Percentiles rank a stretch among this genome's conserved stretches.
Conservation (phyloP, 768 basidiomycete species). For the Phaeotremella skinneri region DNA sequence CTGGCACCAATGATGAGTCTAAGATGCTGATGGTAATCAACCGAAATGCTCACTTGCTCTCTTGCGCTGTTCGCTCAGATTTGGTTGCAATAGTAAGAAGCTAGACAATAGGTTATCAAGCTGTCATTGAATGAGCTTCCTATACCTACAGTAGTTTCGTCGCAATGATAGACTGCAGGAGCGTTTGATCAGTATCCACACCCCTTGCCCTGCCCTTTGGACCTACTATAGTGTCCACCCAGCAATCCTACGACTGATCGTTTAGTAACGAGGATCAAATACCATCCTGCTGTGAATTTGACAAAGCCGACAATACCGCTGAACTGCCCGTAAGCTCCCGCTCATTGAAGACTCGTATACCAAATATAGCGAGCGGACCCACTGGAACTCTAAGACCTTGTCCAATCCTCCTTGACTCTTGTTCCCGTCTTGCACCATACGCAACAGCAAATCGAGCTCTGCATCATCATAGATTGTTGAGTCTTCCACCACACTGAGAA, state of each 20-base stretch:
- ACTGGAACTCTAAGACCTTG: constrained; percentile 73
- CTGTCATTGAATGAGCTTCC: not conserved
- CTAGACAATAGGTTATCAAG: constrained; percentile 20
- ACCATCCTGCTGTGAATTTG: constrained; percentile 92
- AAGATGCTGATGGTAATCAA: not conserved
- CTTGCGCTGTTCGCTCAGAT: constrained; percentile 81
- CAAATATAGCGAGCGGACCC: constrained; percentile 56
- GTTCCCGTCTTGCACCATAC: constrained; percentile 95
- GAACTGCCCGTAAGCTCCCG: not conserved
- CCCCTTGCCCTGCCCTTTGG: not conserved
- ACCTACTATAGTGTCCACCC: constrained; percentile 76
- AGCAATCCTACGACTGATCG: constrained; percentile 87
- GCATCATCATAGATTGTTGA: constrained; percentile 80
- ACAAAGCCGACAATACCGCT: constrained; percentile 68
- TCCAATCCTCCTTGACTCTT: constrained; percentile 78
- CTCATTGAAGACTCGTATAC: not conserved
- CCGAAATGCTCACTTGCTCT: constrained; percentile 58
- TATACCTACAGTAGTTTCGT: constrained; percentile 73
- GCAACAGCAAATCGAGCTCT: constrained; percentile 85
- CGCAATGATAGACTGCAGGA: constrained; percentile 76
- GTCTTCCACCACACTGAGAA: constrained; percentile 78
- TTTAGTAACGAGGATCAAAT: constrained; percentile 85
- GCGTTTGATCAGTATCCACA: not conserved
- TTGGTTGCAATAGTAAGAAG: constrained; percentile 71
- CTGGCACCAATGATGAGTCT: constrained; percentile 46